Evolutionary conservation across 2,329 filamentous ascomycete species (phyloP), one percentile per base, ranked within the genome.

Genomic region (Gremmenia infestans): DNA sequence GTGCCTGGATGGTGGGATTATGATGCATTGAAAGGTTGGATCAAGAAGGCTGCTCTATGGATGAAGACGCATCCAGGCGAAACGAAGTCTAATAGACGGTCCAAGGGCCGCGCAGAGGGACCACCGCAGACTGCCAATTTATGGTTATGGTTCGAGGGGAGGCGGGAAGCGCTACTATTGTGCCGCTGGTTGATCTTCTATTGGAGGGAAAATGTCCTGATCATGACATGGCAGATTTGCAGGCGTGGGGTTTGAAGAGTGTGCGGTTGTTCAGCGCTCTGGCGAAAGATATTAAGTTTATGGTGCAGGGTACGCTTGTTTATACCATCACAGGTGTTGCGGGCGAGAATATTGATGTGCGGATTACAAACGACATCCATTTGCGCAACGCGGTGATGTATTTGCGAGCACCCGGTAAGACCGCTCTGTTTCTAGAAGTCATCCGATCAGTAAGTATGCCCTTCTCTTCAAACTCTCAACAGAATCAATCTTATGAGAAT

Each of bases 301-400:
- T 11, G 17, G 11, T 7, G 11, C 42, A 45, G 5, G 42, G 39
- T 50, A 15, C 11, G 37, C 37, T 28, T 22, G 14, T 32, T 4
- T 32, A 43, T 50, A 11, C 37, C 19, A 17, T 54, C 15, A 39
- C 37, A 25, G 23, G 46, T 12, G 42, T 28, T 19, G 23, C 5
- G 11, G 46, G 23, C 23, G 45, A 40, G 43, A 49, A 17, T 6
- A 22, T 42, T 32, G 45, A 42, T 35, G 15, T 54, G 2, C n/a
- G 9, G 28, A 37, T 54, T 11, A 37, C 36, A 11, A 36, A 23
- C 19, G 37, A 54, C 28, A 22, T 7, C 6, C 46, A 54, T 14
- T 14, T 54, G n/a, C 28, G 39, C 12, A 54, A 50, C 37, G 52
- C 52, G 9, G 52, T 39, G 1, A 54, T 54, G n/a, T 37, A 25